Evolutionary conservation across 441 rosid genomes (phyloP), one percentile per base, ranked within the genome.

Genomic region (Corymbia calophylla): DNA sequence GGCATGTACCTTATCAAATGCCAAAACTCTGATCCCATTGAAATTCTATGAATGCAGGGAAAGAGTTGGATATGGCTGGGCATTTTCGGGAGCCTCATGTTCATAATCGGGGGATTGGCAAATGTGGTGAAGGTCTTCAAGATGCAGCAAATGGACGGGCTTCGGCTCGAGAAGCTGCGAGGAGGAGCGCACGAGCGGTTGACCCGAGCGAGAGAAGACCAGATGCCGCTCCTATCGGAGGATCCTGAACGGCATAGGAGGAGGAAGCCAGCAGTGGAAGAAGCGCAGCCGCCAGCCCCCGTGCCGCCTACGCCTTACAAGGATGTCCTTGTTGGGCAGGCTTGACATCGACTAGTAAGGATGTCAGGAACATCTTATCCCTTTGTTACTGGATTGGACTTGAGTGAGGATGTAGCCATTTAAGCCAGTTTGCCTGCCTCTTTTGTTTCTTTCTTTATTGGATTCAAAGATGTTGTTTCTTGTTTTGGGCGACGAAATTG

Each of bases 161-260:
- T 94, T 13, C 91, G 95, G 90, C 94, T 96, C 1, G 98, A 96
- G 95, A 97, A 96, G 90, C 91, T 96, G 44, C 88, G 97, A 2
- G 98, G 99, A 86, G 97, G 97, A 88, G 99, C 97, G 9, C 96
- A 94, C 23, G 97, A 95, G 88, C 88, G 92, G 47, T 91, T 96
- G 90, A 53, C 92, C 29, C 90, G 70, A 53, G 94, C 55, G 27
- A 93, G 95, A 89, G 99, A 97, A 77, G 96, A 96, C 17, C 93
- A 91, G 2, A 88, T 91, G 39, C 97, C 97, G 13, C 95, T 96
- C 32, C 93, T 97, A 44, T 90, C 80, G n/a, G 96, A 93, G 84
- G 87, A 86, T 49, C 27, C 23, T 14, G 95, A 94, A 88, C 92
- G 90, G 35, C 80, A 93, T 89, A 91, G 92, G 89, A 91, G 95